A percentile compares a stretch with the other conserved stretches of the same genome.
phyloP scores from a whole-genome alignment of 352 stramenopile genomes.

The Phytophthora sp. region DNA sequence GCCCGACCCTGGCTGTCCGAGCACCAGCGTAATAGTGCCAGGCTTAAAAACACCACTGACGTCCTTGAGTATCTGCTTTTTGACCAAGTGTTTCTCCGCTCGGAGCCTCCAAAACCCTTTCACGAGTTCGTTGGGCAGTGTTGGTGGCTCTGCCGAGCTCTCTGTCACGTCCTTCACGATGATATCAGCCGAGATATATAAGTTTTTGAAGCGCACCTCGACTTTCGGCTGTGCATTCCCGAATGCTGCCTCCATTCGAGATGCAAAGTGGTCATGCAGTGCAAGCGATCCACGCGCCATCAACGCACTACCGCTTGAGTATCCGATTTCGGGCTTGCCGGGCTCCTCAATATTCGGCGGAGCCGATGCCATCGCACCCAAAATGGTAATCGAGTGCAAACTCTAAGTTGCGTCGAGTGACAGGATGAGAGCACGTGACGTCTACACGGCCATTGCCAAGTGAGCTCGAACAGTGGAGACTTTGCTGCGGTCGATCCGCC shows the following conservation, averaged over 20 bases:
- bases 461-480: slow-evolving; percentile 2
- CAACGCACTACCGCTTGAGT: slow-evolving; percentile 13
- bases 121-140: slow-evolving; percentile 33
- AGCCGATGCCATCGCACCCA: background rate
- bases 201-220: slow-evolving; percentile 48
- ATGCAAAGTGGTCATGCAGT: slow-evolving; percentile 35
- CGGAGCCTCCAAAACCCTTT: slow-evolving; percentile 32
- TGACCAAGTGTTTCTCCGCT: slow-evolving; percentile 30
- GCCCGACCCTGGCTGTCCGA: slow-evolving; percentile 8
- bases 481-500: background rate
- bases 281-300: slow-evolving; percentile 34
- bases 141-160: slow-evolving; percentile 31
- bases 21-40: slow-evolving; percentile 7
- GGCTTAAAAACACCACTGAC: slow-evolving; percentile 6
- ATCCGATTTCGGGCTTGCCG: slow-evolving; percentile 15
- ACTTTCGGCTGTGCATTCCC: slow-evolving; percentile 38
- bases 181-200: slow-evolving; percentile 39
- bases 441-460: slow-evolving; percentile 10
- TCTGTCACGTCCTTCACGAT: slow-evolving; percentile 22
- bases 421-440: background rate
- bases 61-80: slow-evolving; percentile 22
- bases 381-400: background rate
- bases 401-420: no score
- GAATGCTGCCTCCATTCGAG: slow-evolving; percentile 30
- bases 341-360: slow-evolving; percentile 4